A percentile compares a stretch with the other conserved stretches of the same genome.
Evolutionary conservation across 116 monocot species (phyloP).

Genomic region (Dioscorea cayenensis): DNA sequence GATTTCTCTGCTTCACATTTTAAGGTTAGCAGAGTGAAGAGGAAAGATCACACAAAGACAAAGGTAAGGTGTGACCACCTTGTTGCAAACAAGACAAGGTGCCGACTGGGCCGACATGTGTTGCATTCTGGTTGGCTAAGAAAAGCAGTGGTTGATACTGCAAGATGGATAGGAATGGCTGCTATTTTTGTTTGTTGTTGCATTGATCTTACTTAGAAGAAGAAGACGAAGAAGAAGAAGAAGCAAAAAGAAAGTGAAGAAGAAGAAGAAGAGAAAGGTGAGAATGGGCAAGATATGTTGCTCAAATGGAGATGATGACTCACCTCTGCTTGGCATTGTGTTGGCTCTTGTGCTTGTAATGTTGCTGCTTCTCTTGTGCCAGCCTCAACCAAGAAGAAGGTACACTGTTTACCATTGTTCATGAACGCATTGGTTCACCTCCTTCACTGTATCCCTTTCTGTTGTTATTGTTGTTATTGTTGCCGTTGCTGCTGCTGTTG

Average conservation of each 20-base stretch:
- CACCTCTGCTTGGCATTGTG: neutral
- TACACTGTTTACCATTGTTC: constrained; percentile 1
- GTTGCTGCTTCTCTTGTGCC: neutral
- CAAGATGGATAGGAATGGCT: neutral
- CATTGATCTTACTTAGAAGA: neutral
- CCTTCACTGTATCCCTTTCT: no score
- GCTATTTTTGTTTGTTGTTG: neutral
- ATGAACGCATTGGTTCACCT: neutral
- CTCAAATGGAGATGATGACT: neutral
- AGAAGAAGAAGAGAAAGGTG: neutral
- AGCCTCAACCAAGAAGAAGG: neutral
- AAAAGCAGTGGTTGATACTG: neutral
- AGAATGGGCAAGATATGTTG: neutral
- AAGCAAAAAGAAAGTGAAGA: neutral
- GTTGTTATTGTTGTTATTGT: no score
- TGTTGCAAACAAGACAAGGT: neutral
- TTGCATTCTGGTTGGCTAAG: neutral
- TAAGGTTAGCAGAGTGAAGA: neutral
- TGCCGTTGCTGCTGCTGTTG: no score
- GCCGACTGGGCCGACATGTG: neutral
- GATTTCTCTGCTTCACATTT: neutral
- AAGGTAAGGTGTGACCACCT: neutral
- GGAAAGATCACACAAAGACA: neutral
- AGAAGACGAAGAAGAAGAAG: no score
- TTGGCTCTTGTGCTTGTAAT: neutral